Evolutionary conservation across 306 rosid species (phyloP).

Genomic region (Carpinus viminea): DNA sequence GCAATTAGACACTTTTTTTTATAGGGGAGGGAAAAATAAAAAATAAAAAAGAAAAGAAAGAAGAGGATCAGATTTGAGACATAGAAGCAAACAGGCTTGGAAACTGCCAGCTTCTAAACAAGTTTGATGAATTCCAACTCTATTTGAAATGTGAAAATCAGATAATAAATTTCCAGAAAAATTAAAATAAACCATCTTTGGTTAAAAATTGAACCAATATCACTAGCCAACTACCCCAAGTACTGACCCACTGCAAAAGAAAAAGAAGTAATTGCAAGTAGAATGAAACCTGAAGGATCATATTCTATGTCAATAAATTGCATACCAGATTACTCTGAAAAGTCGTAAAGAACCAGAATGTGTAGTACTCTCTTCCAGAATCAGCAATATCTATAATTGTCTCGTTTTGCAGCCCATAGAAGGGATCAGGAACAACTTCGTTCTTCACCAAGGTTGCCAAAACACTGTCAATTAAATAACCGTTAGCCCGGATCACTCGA

Average conservation of each 20-base stretch:
- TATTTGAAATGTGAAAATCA: not conserved
- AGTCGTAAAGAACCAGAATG: conserved; percentile 88
- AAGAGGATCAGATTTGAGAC: not conserved
- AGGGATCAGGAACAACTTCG: conserved; percentile 83
- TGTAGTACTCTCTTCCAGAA: conserved; percentile 85
- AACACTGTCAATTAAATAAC: conserved; percentile 54
- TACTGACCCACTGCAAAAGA: not conserved
- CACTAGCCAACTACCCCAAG: not conserved
- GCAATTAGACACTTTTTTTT: conserved; percentile 8
- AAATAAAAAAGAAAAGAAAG: no score
- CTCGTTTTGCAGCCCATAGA: conserved; percentile 75
- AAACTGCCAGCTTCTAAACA: not conserved
- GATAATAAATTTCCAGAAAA: not conserved
- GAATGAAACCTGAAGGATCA: not conserved
- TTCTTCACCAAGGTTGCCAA: conserved; percentile 82
- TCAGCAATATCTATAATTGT: conserved; percentile 80
- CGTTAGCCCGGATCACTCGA: not conserved
- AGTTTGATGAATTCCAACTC: not conserved
- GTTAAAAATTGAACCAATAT: not conserved
- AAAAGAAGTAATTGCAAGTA: not conserved
- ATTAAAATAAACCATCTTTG: not conserved
- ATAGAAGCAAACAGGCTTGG: not conserved
- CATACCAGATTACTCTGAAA: conserved; percentile 73
- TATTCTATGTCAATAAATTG: not conserved
- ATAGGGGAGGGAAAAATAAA: not conserved